These are phyloP conservation scores for Trichoderma breve DNA, from an alignment of 2,329 filamentous ascomycete genomes.

Conservation along the genomic window DNA sequence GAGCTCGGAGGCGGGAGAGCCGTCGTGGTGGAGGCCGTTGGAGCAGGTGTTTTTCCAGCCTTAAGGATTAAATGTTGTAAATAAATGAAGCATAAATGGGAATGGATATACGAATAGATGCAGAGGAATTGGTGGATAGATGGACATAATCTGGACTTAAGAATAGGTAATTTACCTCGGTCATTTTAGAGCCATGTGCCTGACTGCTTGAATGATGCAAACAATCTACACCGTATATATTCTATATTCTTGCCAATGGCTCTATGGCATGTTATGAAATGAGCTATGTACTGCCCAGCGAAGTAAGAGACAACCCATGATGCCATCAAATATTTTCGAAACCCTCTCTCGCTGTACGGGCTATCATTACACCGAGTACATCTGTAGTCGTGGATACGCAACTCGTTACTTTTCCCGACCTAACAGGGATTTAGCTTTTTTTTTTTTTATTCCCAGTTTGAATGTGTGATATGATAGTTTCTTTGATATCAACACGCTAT, in stretches of 20 bases:
- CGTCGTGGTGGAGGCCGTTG: slow-evolving; percentile 66
- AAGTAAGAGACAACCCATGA: background rate
- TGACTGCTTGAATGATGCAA: background rate
- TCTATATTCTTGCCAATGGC: background rate
- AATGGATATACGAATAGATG: background rate
- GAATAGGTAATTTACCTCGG: background rate
- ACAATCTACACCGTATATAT: no score
- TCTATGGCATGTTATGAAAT: background rate
- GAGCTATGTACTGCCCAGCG: background rate
- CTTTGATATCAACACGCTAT: no score
- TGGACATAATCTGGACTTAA: background rate
- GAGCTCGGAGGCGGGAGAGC: slow-evolving; percentile 57
- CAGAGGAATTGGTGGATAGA: background rate
- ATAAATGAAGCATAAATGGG: background rate
- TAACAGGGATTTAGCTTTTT: background rate
- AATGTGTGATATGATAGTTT: no score
- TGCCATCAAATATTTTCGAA: background rate
- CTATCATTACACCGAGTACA: background rate
- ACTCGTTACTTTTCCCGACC: background rate
- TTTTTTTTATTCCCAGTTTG: background rate
- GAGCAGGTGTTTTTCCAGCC: slow-evolving; percentile 67
- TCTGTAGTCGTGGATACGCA: background rate
- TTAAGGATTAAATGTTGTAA: slow-evolving; percentile 28
- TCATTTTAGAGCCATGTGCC: background rate
- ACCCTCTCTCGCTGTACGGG: background rate